phyloP scores from a whole-genome alignment of 1,139 yeast genomes.

The Yamadazyma kanchanaburiensis region DNA sequence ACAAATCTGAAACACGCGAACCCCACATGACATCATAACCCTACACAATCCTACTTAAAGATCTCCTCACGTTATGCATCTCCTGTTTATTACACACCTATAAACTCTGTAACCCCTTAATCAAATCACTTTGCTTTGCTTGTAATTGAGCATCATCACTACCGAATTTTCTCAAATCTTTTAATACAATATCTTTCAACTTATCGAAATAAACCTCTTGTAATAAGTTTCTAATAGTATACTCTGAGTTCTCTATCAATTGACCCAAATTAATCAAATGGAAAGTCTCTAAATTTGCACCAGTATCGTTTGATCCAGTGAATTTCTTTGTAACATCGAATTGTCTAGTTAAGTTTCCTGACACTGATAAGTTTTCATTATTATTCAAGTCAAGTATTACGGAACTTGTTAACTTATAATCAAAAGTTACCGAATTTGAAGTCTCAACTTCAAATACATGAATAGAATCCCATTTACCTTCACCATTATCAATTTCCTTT shows the following conservation, averaged over 20 bases:
- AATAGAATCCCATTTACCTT: slow-evolving; percentile 85
- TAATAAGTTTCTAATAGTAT: slow-evolving; percentile 78
- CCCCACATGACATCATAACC: too few relatives aligned
- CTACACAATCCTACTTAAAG: too few relatives aligned
- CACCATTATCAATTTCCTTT: slow-evolving; percentile 53
- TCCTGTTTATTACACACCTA: slow-evolving; percentile 7
- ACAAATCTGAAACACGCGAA: slow-evolving; percentile 8
- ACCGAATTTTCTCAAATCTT: slow-evolving; percentile 62
- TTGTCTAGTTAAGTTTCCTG: slow-evolving; percentile 88
- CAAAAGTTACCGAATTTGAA: slow-evolving; percentile 43
- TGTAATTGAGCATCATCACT: slow-evolving; percentile 27
- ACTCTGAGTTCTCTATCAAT: slow-evolving; percentile 83
- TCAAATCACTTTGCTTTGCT: slow-evolving; percentile 49
- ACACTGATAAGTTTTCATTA: slow-evolving; percentile 45
- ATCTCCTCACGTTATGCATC: too few relatives aligned
- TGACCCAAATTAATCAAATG: slow-evolving; percentile 87
- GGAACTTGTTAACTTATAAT: slow-evolving; percentile 80
- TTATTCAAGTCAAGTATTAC: slow-evolving; percentile 69
- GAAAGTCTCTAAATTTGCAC: slow-evolving; percentile 45
- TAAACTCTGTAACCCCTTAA: slow-evolving; percentile 43
- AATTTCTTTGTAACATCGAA: slow-evolving; percentile 47
- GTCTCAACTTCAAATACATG: slow-evolving; percentile 83
- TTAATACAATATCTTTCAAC: slow-evolving; percentile 74
- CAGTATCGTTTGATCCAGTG: slow-evolving; percentile 29
- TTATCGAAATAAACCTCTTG: slow-evolving; percentile 96